Evolutionary conservation across 805 yeast species (phyloP).

Genomic region (Barnettozyma botsteinii): DNA sequence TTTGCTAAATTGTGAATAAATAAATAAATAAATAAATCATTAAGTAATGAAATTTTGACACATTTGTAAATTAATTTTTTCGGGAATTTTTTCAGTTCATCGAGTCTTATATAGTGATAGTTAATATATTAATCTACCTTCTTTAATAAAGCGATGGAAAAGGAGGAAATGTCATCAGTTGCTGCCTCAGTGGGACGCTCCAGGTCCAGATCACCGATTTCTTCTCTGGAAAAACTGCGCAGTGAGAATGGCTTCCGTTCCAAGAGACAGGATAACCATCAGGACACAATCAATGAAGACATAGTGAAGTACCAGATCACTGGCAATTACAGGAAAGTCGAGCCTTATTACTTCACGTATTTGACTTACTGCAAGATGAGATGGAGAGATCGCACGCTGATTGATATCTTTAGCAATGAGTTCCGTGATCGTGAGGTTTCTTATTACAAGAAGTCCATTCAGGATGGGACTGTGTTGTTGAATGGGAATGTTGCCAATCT

Average conservation of each 20-base stretch:
- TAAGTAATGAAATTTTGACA: too few species aligned
- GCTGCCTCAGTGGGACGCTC: constrained; percentile 5
- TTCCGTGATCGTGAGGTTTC: constrained; percentile 72
- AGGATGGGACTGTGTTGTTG: constrained; percentile 66
- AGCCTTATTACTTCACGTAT: constrained; percentile 86
- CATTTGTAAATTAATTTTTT: too few species aligned
- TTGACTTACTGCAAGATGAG: constrained; percentile 83
- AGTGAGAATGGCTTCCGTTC: constrained; percentile 19
- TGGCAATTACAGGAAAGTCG: constrained; percentile 61
- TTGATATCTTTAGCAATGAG: constrained; percentile 79
- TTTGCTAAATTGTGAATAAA: constrained; percentile 2
- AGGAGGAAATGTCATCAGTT: constrained; percentile 4
- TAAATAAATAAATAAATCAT: neutral
- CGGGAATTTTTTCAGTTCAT: too few species aligned
- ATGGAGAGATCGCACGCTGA: constrained; percentile 79
- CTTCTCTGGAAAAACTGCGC: constrained; percentile 13
- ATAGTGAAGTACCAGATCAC: constrained; percentile 51
- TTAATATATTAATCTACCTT: too few species aligned
- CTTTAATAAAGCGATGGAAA: too few species aligned
- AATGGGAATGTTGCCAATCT: constrained; percentile 58
- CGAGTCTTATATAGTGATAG: too few species aligned
- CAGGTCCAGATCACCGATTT: constrained; percentile 10
- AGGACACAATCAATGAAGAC: constrained; percentile 25
- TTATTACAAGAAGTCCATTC: constrained; percentile 53
- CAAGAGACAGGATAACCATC: constrained; percentile 19